These are phyloP conservation scores for Neotropicomus parvogracilis DNA, from an alignment of 1,284 basidiomycete species.

Conservation along the genomic window DNA sequence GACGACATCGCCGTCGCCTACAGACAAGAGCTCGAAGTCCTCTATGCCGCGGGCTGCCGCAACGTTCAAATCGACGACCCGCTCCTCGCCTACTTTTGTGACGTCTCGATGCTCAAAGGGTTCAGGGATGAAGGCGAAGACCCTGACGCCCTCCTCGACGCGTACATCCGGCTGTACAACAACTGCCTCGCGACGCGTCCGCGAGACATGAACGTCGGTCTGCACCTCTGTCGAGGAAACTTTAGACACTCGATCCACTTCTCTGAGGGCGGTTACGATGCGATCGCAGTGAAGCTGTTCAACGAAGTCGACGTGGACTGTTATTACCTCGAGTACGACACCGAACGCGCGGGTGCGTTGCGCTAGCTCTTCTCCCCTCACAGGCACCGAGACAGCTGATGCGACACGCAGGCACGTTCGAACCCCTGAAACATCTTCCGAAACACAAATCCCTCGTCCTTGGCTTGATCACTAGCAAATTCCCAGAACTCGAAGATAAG, in stretches of 20 bases:
- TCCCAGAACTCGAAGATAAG: slow-evolving; percentile 60
- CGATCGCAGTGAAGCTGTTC: slow-evolving; percentile 74
- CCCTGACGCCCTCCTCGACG: slow-evolving; percentile 59
- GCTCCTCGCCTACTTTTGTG: slow-evolving; percentile 66
- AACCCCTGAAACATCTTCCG: slow-evolving; percentile 64
- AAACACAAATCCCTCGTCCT: slow-evolving; percentile 66
- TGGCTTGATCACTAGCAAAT: slow-evolving; percentile 74
- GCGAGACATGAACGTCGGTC: slow-evolving; percentile 60
- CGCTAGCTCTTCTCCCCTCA: rapidly evolving
- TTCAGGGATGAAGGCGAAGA: slow-evolving; percentile 62
- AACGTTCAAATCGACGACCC: slow-evolving; percentile 77
- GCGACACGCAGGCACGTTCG: slow-evolving; percentile 40
- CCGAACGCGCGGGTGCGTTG: slow-evolving; percentile 59
- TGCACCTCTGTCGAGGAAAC: slow-evolving; percentile 81
- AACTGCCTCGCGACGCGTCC: slow-evolving; percentile 57
- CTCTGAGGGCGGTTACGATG: slow-evolving; percentile 70
- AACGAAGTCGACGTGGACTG: slow-evolving; percentile 69
- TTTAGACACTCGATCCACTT: slow-evolving; percentile 67
- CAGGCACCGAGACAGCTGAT: too few species aligned
- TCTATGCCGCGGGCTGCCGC: slow-evolving; percentile 72
- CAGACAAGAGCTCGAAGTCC: slow-evolving; percentile 64
- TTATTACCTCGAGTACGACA: slow-evolving; percentile 81
- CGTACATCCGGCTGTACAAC: slow-evolving; percentile 71
- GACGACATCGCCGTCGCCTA: slow-evolving; percentile 69
- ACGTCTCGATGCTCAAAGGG: slow-evolving; percentile 54